Evolutionary conservation across 164 flowering plant species (phyloP).

Genomic region (Vitis amurensis): DNA sequence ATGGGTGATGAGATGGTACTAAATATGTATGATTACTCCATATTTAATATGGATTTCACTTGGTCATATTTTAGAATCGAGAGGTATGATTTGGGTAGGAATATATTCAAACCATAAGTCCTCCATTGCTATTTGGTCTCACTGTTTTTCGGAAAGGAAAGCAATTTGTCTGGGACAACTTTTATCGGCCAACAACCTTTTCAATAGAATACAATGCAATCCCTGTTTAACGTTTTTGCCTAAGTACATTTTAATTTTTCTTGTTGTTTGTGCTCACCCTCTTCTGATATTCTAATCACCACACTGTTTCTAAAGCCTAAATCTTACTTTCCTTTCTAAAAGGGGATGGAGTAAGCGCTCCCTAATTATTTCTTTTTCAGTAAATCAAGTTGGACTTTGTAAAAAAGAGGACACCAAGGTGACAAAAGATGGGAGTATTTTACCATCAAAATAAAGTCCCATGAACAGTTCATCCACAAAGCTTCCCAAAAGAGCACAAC

Average conservation of each 20-base stretch:
- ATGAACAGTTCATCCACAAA: not conserved
- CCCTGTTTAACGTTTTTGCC: not conserved
- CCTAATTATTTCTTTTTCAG: slow-evolving; percentile 13
- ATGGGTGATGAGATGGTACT: not conserved
- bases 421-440: slow-evolving; percentile 21
- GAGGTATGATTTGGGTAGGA: not conserved
- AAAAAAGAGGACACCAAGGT: slow-evolving; percentile 14
- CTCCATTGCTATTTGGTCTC: not conserved
- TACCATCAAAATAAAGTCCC: slow-evolving; percentile 29
- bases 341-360: slow-evolving; percentile 21
- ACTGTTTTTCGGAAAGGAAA: slow-evolving; percentile 19
- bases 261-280: slow-evolving; percentile 32
- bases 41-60: too few species aligned
- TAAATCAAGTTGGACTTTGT: slow-evolving; percentile 22
- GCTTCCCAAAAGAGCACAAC: slow-evolving; percentile 4
- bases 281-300: slow-evolving; percentile 6
- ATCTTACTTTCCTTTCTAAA: slow-evolving; percentile 17
- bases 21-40: not conserved
- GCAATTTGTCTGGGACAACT: slow-evolving; percentile 14
- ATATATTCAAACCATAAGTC: slow-evolving; percentile 3
- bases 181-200: slow-evolving; percentile 19
- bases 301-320: slow-evolving; percentile 6
- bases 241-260: slow-evolving; percentile 29
- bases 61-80: too few species aligned
- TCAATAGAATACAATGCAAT: slow-evolving; percentile 30